Conservation (phyloP, 2,329 filamentous ascomycete genomes). For the Camptophora hylomeconis region DNA sequence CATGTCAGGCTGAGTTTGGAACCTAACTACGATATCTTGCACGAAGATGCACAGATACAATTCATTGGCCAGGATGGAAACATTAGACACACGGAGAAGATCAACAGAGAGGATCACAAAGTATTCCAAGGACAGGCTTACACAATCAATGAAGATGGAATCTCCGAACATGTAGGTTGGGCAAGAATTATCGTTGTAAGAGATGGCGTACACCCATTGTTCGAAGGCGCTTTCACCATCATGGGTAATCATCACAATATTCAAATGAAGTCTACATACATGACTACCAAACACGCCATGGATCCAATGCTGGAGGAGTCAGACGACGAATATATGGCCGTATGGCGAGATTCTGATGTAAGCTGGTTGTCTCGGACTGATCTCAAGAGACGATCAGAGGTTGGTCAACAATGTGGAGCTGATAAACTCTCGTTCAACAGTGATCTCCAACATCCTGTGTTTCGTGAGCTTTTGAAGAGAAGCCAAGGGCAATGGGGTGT, state of each 20-base stretch:
- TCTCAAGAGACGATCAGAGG: slow-evolving; percentile 45
- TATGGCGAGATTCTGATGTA: slow-evolving; percentile 87
- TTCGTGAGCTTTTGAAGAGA: slow-evolving; percentile 29
- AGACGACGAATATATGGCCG: slow-evolving; percentile 66
- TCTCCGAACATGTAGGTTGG: slow-evolving; percentile 77
- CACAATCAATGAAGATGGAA: slow-evolving; percentile 47
- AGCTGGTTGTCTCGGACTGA: slow-evolving; percentile 38
- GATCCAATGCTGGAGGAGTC: slow-evolving; percentile 53
- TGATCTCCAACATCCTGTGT: slow-evolving; percentile 57
- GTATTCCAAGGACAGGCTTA: slow-evolving; percentile 75
- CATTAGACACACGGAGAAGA: slow-evolving; percentile 50
- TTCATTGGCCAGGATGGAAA: slow-evolving; percentile 61
- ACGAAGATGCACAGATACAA: slow-evolving; percentile 59
- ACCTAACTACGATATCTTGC: slow-evolving; percentile 82
- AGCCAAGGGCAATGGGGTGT: slow-evolving; percentile 44
- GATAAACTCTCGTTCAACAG: slow-evolving; percentile 71
- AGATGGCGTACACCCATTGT: slow-evolving; percentile 68
- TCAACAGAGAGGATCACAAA: slow-evolving; percentile 62
- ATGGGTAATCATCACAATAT: slow-evolving; percentile 77
- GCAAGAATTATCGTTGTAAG: slow-evolving; percentile 64
- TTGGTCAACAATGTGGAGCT: slow-evolving; percentile 49
- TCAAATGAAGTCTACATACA: slow-evolving; percentile 61
- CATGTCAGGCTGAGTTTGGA: slow-evolving; percentile 68
- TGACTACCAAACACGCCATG: slow-evolving; percentile 53
- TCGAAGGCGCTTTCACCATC: slow-evolving; percentile 79